Percentiles rank a stretch among this genome's conserved stretches.
These are phyloP conservation scores for Mycosphaerella sp. DNA, from an alignment of 2,329 filamentous ascomycete genomes.

Conservation along the genomic window DNA sequence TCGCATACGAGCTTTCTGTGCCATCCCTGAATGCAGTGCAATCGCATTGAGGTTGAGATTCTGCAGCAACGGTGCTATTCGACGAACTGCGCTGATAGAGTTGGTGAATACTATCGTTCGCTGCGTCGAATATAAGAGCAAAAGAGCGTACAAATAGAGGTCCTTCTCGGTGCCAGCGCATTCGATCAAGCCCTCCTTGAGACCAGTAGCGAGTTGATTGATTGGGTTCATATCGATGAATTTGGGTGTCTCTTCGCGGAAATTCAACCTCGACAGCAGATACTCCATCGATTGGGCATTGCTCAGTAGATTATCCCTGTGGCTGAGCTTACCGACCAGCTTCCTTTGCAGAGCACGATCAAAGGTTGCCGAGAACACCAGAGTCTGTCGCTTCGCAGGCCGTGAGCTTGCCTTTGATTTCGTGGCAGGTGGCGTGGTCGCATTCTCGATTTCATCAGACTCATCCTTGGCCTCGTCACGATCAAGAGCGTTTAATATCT, in stretches of 20 bases:
- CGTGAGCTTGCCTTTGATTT: constrained; percentile 2
- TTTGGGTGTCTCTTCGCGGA: constrained; percentile 74
- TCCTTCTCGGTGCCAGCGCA: constrained; percentile 95
- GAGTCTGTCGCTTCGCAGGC: constrained; percentile 59
- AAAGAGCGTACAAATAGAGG: constrained; percentile 81
- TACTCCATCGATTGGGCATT: constrained; percentile 68
- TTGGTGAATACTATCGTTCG: constrained; percentile 92
- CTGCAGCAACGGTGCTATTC: constrained; percentile 75
- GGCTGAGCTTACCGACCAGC: constrained; percentile 68
- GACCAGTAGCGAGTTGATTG: constrained; percentile 76
- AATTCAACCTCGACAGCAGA: constrained; percentile 81
- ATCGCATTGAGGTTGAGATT: constrained; percentile 71
- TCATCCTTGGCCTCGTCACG: constrained; percentile 49
- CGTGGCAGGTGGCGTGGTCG: background rate
- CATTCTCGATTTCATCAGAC: constrained; percentile 33
- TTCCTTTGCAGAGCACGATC: constrained; percentile 88
- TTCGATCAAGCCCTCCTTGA: constrained; percentile 87
- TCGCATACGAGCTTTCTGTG: constrained; percentile 88
- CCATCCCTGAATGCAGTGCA: constrained; percentile 87
- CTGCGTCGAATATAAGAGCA: constrained; percentile 73
- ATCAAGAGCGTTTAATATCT: constrained; percentile 78
- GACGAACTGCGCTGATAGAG: constrained; percentile 85
- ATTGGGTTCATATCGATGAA: constrained; percentile 90
- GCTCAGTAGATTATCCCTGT: constrained; percentile 56
- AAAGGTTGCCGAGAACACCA: constrained; percentile 96